Evolutionary conservation across 140 eudicot genomes (phyloP), one percentile per base, ranked within the genome.

Genomic region (Oenanthe javanica): DNA sequence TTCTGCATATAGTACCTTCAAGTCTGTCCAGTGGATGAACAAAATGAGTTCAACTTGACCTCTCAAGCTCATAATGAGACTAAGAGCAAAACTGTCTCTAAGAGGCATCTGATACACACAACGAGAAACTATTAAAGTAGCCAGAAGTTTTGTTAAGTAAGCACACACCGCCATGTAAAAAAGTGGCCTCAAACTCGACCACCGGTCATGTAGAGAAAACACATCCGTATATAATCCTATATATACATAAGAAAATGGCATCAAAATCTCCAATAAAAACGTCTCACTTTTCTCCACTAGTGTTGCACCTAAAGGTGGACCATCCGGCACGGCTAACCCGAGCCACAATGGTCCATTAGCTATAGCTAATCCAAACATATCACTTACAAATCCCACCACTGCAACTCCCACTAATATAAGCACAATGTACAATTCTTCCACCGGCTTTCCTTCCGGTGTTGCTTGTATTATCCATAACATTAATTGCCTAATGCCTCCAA

Each of bases 251-350:
- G 96, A 87, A 82, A 92, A 90, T 16, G 99, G 97, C 93, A 92
- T 84, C 61, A 95, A 79, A 71, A 95, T 46, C 18, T 90, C 87
- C 6, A 19, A 46, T 42, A 89, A 49, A 63, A 92, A 75, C 1
- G 90, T 82, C 86, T 95, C 99, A 4, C 83, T 79, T 80, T 90
- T 92, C 48, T 90, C 93, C 79, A 91, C 93, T 36, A 95, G 77
- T 27, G 91, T 88, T 11, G 97, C 82, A 25, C 97, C 99, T 77
- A 95, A 77, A 18, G 99, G 97, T 1, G 99, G 99, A 48, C 97
- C 99, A 80, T 92, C 97, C 0, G 99, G 97, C 11, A 92, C 80
- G 3, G 91, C 99, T 52, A 92, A 70, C 25, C 99, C 99, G 4
- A 95, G 86, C 96, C 93, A 92, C 75, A 93, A 80, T 5, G 99